Percentiles rank a stretch among this genome's conserved stretches.
phyloP scores from a whole-genome alignment of 2,329 filamentous ascomycete genomes.

The Zasmidium angulare region DNA sequence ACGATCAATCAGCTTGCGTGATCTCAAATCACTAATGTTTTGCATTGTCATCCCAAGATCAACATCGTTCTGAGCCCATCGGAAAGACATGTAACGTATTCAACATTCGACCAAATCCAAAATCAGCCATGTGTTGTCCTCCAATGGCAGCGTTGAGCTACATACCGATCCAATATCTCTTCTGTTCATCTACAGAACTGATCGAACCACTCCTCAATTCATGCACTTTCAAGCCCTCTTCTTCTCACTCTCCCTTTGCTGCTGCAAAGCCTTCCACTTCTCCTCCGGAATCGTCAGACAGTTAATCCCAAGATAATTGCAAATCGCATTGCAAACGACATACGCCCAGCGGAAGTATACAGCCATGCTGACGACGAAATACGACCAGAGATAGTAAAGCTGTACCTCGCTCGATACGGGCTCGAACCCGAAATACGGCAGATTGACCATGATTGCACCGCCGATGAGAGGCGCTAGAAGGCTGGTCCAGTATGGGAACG shows the following conservation, averaged over 20 bases:
- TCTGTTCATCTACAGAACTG: background rate
- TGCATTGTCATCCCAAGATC: too few relatives aligned
- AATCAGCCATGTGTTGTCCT: too few relatives aligned
- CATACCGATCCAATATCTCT: background rate
- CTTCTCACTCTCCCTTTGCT: conserved; percentile 16
- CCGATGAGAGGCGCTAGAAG: conserved; percentile 84
- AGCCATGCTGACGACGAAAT: conserved; percentile 78
- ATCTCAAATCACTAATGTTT: too few relatives aligned
- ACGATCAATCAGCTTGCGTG: too few relatives aligned
- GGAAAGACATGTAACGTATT: too few relatives aligned
- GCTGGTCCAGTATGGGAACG: conserved; percentile 95
- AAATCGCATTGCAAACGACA: conserved; percentile 87
- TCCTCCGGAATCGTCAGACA: conserved; percentile 74
- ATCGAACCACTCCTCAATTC: background rate
- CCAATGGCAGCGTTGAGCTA: background rate
- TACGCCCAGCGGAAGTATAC: conserved; percentile 93
- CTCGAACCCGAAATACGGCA: conserved; percentile 73
- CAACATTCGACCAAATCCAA: too few relatives aligned
- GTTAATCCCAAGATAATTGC: conserved; percentile 87
- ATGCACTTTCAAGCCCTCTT: conserved; percentile 5
- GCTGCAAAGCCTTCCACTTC: conserved; percentile 33
- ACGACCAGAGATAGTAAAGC: conserved; percentile 77
- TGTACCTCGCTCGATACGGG: conserved; percentile 63
- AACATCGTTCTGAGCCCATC: too few relatives aligned
- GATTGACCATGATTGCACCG: conserved; percentile 78